Evolutionary conservation across 192 early-diverging fungal species (phyloP).

Genomic region (Mortierella claussenii): DNA sequence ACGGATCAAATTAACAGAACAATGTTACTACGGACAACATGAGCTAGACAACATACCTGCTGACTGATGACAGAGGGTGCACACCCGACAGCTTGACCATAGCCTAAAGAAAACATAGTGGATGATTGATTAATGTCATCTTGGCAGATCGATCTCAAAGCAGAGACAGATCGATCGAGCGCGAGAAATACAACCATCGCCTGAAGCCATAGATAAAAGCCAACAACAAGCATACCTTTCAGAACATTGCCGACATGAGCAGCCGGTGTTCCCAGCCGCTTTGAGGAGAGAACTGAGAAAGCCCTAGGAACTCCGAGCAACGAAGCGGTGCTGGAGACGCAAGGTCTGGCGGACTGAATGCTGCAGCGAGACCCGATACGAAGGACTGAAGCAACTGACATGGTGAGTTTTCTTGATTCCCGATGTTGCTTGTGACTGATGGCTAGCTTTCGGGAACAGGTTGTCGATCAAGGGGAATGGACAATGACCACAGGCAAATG

Average conservation of each 20-base stretch:
- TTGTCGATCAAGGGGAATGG: no score
- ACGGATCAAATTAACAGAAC: not conserved
- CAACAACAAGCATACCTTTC: slow-evolving; percentile 10
- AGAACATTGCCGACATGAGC: slow-evolving; percentile 17
- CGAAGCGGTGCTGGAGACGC: no score
- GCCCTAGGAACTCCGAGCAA: slow-evolving; percentile 22
- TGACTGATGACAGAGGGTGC: slow-evolving; percentile 42
- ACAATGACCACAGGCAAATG: no score
- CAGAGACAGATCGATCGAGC: not conserved
- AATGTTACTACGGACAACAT: not conserved
- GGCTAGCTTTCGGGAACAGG: no score
- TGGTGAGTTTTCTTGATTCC: no score
- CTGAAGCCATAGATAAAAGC: not conserved
- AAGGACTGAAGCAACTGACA: not conserved
- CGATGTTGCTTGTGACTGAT: no score
- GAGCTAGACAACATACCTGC: no score
- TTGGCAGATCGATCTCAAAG: not conserved
- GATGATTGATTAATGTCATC: not conserved
- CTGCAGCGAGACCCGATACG: not conserved
- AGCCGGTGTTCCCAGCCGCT: slow-evolving; percentile 12
- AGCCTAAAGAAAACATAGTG: slow-evolving; percentile 9
- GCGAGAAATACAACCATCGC: not conserved
- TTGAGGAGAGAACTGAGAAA: slow-evolving; percentile 42
- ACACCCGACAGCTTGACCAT: slow-evolving; percentile 38
- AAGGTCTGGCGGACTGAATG: not conserved